phyloP scores from a whole-genome alignment of 345 rosid genomes.

The Geranium brycei region DNA sequence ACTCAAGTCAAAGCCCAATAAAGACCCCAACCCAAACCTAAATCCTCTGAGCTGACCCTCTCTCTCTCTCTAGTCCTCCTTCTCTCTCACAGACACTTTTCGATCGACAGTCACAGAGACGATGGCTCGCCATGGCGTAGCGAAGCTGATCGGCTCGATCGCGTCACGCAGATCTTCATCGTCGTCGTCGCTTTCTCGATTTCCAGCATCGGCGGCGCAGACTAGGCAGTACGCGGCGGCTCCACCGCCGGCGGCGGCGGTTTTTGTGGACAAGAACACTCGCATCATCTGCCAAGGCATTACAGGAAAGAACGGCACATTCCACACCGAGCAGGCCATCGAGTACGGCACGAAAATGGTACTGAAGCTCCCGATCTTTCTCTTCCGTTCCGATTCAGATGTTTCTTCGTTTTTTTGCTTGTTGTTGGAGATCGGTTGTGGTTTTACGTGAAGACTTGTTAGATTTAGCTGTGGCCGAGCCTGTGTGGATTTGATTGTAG shows the following conservation, averaged over 20 bases:
- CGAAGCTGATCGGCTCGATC: constrained; percentile 25
- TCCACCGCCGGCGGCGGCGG: constrained; percentile 55
- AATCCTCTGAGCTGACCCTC: neutral
- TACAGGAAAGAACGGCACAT: constrained; percentile 88
- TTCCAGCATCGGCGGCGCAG: constrained; percentile 9
- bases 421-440: neutral
- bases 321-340: constrained; percentile 94
- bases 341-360: constrained; percentile 98
- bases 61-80: neutral
- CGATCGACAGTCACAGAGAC: constrained; percentile 4
- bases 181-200: neutral
- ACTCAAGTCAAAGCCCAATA: too few relatives aligned
- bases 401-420: neutral
- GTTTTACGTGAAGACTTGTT: neutral
- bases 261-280: constrained; percentile 81
- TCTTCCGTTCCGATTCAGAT: neutral
- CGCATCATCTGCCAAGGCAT: constrained; percentile 93
- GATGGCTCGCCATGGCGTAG: constrained; percentile 33
- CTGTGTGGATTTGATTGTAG: neutral
- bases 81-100: neutral
- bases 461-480: neutral
- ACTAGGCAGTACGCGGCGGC: constrained; percentile 44
- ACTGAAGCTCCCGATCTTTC: constrained; percentile 4
- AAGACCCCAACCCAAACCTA: neutral
- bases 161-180: constrained; percentile 17